Evolutionary conservation across 2,329 filamentous ascomycete species (phyloP).

Genomic region (Fusarium albosuccineum): DNA sequence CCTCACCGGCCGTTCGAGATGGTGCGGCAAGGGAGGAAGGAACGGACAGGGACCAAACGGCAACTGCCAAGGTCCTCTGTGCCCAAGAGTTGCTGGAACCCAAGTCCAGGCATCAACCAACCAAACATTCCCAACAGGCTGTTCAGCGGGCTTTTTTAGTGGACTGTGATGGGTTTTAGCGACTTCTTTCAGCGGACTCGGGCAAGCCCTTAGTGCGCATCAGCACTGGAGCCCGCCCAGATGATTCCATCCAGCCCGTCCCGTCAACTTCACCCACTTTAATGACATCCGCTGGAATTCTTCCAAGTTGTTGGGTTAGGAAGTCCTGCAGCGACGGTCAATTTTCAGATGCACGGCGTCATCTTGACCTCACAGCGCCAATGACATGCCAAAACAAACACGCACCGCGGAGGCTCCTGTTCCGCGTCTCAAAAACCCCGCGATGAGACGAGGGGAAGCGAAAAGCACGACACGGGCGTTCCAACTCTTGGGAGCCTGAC

Average conservation of each 20-base stretch:
- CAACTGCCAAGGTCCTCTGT: constrained; percentile 17
- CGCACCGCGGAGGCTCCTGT: constrained; percentile 9
- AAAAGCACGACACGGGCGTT: neutral
- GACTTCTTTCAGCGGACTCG: neutral
- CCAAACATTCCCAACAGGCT: constrained; percentile 7
- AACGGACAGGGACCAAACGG: constrained; percentile 9
- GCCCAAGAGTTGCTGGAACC: constrained; percentile 1
- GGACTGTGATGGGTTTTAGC: constrained; percentile 4
- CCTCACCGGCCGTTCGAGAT: constrained; percentile 32
- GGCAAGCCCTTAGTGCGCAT: neutral
- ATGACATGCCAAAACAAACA: constrained; percentile 10
- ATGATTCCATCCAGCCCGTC: constrained; percentile 9
- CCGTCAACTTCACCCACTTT: constrained; percentile 16
- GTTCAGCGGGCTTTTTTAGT: constrained; percentile 13
- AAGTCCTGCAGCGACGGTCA: neutral
- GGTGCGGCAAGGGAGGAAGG: constrained; percentile 43
- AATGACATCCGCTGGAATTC: constrained; percentile 20
- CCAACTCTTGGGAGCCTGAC: neutral
- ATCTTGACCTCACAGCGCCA: constrained; percentile 25
- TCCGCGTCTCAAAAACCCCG: neutral
- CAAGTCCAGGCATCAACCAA: neutral
- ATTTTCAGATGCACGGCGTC: constrained; percentile 13
- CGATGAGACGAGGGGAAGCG: neutral
- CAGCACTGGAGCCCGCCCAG: constrained; percentile 13
- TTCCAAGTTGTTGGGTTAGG: constrained; percentile 21